phyloP scores from a whole-genome alignment of 2,329 filamentous ascomycete genomes.

The Apiospora rasikravindrae region DNA sequence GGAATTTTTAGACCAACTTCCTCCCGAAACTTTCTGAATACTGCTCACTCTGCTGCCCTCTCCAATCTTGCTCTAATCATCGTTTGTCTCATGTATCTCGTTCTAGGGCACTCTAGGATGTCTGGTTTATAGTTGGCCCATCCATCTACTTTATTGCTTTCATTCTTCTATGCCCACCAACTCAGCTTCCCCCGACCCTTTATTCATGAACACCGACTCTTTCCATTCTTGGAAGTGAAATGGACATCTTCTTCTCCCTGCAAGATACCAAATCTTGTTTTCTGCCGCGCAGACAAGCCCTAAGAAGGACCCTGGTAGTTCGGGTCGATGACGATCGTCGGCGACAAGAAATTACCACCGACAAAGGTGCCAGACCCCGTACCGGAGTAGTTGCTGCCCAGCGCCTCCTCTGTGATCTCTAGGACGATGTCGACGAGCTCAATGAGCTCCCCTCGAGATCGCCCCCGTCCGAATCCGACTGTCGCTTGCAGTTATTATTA shows the following conservation, averaged over 20 bases:
- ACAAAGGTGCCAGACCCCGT: neutral
- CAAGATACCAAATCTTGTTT: neutral
- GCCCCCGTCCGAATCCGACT: neutral
- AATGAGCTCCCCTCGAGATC: neutral
- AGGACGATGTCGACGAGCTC: constrained; percentile 8
- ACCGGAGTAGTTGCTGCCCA: neutral
- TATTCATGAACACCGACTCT: neutral
- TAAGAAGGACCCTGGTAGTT: neutral
- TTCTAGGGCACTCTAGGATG: neutral
- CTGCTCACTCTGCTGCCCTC: neutral
- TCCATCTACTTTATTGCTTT: neutral
- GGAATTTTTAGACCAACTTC: neutral
- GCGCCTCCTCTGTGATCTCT: neutral
- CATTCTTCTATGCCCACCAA: neutral
- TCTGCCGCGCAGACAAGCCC: neutral
- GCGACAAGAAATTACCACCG: constrained; percentile 13
- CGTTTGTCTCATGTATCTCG: neutral
- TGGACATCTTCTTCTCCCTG: neutral
- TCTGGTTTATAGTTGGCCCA: neutral
- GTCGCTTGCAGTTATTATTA: neutral
- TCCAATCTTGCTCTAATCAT: neutral
- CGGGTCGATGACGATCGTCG: constrained; percentile 1
- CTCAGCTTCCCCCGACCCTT: neutral
- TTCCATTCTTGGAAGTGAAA: neutral
- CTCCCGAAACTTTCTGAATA: neutral